Conservation (phyloP, 768 basidiomycete species). For the Tylopilus subfusipes region DNA sequence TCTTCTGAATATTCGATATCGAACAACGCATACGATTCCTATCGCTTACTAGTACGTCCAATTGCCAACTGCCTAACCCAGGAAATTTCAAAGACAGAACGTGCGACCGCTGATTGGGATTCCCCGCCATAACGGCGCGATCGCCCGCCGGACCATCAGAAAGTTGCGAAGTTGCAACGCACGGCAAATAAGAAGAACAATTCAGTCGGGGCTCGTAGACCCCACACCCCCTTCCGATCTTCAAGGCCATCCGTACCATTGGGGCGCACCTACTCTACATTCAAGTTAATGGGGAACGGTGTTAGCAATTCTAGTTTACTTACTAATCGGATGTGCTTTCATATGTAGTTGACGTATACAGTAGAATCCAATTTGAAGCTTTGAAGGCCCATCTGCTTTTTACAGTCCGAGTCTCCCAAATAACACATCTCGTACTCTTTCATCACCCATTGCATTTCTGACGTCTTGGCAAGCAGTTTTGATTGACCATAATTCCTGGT, state of each 20-base stretch:
- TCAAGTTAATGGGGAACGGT: slow-evolving; percentile 86
- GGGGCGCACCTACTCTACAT: slow-evolving; percentile 98
- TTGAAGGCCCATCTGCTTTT: no score
- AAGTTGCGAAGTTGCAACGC: slow-evolving; percentile 12
- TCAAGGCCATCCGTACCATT: slow-evolving; percentile 63
- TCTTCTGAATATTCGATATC: not conserved
- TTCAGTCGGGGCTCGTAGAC: slow-evolving; percentile 37
- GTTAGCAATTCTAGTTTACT: slow-evolving; percentile 89
- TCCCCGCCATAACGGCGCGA: slow-evolving; percentile 6
- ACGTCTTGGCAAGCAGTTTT: not conserved
- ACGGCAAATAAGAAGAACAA: slow-evolving; percentile 6
- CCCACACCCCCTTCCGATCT: slow-evolving; percentile 86
- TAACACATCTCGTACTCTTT: not conserved
- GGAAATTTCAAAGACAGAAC: not conserved
- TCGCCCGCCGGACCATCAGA: slow-evolving; percentile 13
- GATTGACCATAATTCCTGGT: no score
- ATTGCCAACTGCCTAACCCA: not conserved
- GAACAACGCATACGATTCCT: not conserved
- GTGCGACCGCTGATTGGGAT: slow-evolving; percentile 4
- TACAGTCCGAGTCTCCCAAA: not conserved
- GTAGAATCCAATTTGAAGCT: not conserved
- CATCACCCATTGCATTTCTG: not conserved
- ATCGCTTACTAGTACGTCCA: slow-evolving; percentile 2
- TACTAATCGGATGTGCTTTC: slow-evolving; percentile 88
- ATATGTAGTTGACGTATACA: slow-evolving; percentile 47